A percentile compares a stretch with the other conserved stretches of the same genome.
phyloP scores from a whole-genome alignment of 768 basidiomycete genomes.

The Leccinum uliginosum region DNA sequence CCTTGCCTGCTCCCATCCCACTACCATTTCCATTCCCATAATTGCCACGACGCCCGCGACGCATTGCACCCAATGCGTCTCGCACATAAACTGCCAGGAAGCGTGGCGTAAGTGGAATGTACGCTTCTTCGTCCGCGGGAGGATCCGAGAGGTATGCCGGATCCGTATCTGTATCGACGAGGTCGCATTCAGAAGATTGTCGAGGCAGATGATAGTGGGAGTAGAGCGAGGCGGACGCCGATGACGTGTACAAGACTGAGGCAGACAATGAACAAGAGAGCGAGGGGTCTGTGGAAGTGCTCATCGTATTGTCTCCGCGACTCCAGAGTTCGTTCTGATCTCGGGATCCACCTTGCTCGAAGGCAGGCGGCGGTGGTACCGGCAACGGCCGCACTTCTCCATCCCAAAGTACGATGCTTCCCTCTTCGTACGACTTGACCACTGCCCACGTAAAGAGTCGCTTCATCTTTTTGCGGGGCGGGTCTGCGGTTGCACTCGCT shows the following conservation, averaged over 20 bases:
- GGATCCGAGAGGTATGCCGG: constrained; percentile 57
- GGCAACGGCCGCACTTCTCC: constrained; percentile 46
- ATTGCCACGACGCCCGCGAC: constrained; percentile 3
- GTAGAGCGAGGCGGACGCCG: constrained; percentile 20
- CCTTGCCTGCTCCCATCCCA: constrained; percentile 1
- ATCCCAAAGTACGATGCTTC: constrained; percentile 72
- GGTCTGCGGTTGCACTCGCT: constrained; percentile 8
- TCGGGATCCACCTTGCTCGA: not conserved
- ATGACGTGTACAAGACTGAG: constrained; percentile 24
- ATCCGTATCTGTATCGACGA: constrained; percentile 36
- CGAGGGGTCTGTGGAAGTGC: constrained; percentile 20
- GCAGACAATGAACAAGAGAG: constrained; percentile 20
- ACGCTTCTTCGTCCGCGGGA: constrained; percentile 50
- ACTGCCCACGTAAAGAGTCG: constrained; percentile 66
- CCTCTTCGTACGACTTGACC: constrained; percentile 61
- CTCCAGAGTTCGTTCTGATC: constrained; percentile 47
- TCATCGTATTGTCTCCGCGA: constrained; percentile 12
- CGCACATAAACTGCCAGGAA: constrained; percentile 48
- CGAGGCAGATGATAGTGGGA: constrained; percentile 25
- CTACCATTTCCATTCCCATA: constrained; percentile 4
- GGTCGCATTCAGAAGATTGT: not conserved
- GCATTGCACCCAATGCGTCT: constrained; percentile 38
- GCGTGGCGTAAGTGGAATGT: constrained; percentile 53
- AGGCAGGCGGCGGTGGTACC: constrained; percentile 7
- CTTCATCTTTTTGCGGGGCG: constrained; percentile 48